These are phyloP conservation scores for Cyclotella kingstonii DNA, from an alignment of 108 stramenopile genomes.

Conservation along the genomic window DNA sequence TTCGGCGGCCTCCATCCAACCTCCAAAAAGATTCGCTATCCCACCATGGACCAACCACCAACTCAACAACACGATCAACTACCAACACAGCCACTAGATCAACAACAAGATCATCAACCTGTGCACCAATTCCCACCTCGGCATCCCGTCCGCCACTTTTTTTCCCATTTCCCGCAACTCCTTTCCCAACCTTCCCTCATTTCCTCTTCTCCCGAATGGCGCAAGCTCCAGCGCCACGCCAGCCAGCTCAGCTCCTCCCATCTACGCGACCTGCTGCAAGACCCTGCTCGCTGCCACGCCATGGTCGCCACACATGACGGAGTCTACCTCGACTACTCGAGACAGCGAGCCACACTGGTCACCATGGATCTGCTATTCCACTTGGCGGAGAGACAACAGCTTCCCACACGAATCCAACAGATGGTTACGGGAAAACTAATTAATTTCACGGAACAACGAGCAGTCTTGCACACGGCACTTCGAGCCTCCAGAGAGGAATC, in stretches of 20 bases:
- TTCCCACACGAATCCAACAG: conserved; percentile 70
- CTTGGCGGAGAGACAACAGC: conserved; percentile 66
- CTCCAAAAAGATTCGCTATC: conserved; percentile 22
- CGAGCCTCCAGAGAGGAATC: conserved; percentile 75
- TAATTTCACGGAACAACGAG: conserved; percentile 96
- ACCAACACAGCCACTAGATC: no score
- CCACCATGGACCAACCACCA: no score
- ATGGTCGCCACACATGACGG: conserved; percentile 88
- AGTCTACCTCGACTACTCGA: conserved; percentile 83
- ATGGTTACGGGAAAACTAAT: conserved; percentile 95
- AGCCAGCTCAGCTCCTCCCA: conserved; percentile 53
- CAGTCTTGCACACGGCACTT: conserved; percentile 96
- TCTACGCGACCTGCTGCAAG: conserved; percentile 74
- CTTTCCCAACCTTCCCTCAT: conserved; percentile 45
- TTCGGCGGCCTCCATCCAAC: conserved; percentile 21
- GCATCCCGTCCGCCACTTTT: not conserved
- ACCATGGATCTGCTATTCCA: conserved; percentile 80
- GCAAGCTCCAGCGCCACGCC: conserved; percentile 61
- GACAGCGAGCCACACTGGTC: conserved; percentile 75
- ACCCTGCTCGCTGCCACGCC: conserved; percentile 57
- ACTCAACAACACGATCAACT: no score
- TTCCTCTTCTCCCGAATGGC: conserved; percentile 73
- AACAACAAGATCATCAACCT: conserved; percentile 13
- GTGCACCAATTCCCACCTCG: conserved; percentile 1
- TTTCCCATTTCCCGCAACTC: conserved; percentile 11